phyloP scores from a whole-genome alignment of 768 basidiomycete genomes.

The Mycena crocata region DNA sequence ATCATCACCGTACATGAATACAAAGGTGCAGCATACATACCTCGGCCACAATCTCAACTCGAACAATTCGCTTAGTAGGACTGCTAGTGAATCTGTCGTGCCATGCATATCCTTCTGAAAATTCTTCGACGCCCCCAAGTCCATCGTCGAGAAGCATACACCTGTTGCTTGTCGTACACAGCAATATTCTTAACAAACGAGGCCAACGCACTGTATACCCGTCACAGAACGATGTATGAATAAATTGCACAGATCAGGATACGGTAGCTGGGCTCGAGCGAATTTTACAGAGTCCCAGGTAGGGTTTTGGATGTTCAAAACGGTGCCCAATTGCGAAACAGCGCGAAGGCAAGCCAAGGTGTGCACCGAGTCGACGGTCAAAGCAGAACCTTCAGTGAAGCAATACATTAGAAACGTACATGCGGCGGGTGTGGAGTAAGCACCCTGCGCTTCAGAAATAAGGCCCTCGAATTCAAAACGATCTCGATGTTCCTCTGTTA shows the following conservation, averaged over 20 bases:
- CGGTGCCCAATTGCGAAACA: constrained; percentile 60
- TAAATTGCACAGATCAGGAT: constrained; percentile 65
- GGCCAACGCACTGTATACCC: constrained; percentile 58
- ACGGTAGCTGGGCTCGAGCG: constrained; percentile 55
- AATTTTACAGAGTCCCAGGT: constrained; percentile 73
- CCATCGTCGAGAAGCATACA: constrained; percentile 83
- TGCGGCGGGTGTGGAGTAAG: background rate
- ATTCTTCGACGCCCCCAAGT: constrained; percentile 58
- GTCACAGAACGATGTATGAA: constrained; percentile 61
- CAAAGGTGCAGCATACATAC: constrained; percentile 50
- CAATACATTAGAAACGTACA: too few relatives aligned
- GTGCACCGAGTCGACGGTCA: constrained; percentile 60
- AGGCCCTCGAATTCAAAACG: constrained; percentile 70
- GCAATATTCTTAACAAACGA: background rate
- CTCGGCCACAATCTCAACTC: constrained; percentile 81
- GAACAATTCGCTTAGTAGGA: constrained; percentile 69
- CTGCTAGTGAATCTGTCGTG: constrained; percentile 70
- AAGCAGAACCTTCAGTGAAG: constrained; percentile 57
- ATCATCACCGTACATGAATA: constrained; percentile 23
- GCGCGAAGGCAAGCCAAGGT: constrained; percentile 74
- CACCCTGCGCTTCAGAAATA: constrained; percentile 70
- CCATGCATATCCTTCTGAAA: constrained; percentile 66
- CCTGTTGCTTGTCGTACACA: constrained; percentile 1
- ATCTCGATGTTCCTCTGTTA: constrained; percentile 58
- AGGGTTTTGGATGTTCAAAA: constrained; percentile 56